Base-by-base conservation (phyloP, 2,329 filamentous ascomycete genomes). In the Dothistroma septosporum region DNA sequence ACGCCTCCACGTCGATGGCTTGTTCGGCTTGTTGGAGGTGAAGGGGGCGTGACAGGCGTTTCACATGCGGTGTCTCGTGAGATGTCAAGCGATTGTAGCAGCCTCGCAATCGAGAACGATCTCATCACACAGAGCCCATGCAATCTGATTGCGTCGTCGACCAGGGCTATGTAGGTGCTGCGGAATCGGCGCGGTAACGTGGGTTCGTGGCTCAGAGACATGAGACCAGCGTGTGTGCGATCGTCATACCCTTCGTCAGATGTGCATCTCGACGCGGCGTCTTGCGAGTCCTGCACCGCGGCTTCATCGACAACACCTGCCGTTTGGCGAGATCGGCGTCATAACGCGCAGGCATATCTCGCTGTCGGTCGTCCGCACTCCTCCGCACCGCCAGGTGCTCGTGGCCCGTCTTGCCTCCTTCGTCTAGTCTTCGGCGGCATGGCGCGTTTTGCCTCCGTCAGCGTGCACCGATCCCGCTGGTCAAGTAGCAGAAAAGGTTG, bases 361-460 rank as follows among this genome's bases (percentile, higher is more conserved):
- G 19, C 47, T 24, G 19, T 41, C 19, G 9, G 24, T 48, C 28
- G 55, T 57, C 44, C 44, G 55, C 41, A 2, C 31, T 57, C 46
- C 41, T 57, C 55, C 55, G 46, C 44, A 31, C n/a, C 44, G 24
- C 22, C 31, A 6, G 41, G 22, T 33, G n/a, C n/a, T 31, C 47
- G 41, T 48, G 44, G 41, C 55, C 47, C 2, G 41, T n/a, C 33
- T 56, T 12, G 12, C 44, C 11, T 56, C 33, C 54, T 22, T 19
- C 52, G 52, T 55, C 33, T 55, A n/a, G 28, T 41, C 21, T 31
- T 19, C 28, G 31, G 57, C 57, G 49, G 19, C 55, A 19, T 57
- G 55, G 44, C 55, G 57, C 57, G 48, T 54, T 59, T 53, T 22
- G 31, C 37, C 49, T 54, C 50, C 49, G 49, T 47, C 49, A 54